Base-by-base conservation (phyloP, 192 early-diverging fungal genomes). In the Podila epicladia region DNA sequence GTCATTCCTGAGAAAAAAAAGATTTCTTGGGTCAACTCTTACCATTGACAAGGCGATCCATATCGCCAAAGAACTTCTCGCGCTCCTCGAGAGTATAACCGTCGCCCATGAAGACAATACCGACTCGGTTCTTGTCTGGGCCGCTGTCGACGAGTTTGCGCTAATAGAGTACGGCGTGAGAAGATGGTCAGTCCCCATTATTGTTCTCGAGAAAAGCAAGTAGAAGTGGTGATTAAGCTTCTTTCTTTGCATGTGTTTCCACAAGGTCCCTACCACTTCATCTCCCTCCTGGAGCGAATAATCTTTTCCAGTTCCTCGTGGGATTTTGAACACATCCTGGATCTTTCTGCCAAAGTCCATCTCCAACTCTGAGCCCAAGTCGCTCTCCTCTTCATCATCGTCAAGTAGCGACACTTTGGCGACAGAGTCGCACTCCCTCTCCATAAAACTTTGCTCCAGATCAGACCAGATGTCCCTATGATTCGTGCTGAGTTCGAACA, bases 81-180 rank as follows among this genome's bases (percentile, higher is more conserved):
- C 82, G 66, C 61, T 91, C 87, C 1, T 59, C 65, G 17, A 72
- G 61, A 7, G 87, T 88, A 67, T 91, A 91, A 17, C 90, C 90
- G 75, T 91, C 90, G 28, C 90, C 88, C 88, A 91, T 90, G 29
- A 91, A 88, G n/a, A 89, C 87, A 51, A 88, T 86, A 57, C 87
- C 84, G 26, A 91, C 87, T 32, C 90, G 73, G 77, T 91, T 91
- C 19, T 51, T 65, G 37, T 87, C 80, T 24, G 82, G 80, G 15
- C 90, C 90, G 37, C 67, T 86, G 45, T 87, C 73, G 20, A 90
- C 76, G 9, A 89, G 63, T 51, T 87, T 83, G 32, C 82, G 82
- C 82, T 83, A 69, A 31, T 33, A 64, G 15, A 45, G 59, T 65
- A 32, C 1, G 26, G 29, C 2, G 22, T 48, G 32, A 13, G 26